A percentile compares a stretch with the other conserved stretches of the same genome.
These are phyloP conservation scores for Misopates orontium DNA, from an alignment of 257 asterid species.

Conservation along the genomic window DNA sequence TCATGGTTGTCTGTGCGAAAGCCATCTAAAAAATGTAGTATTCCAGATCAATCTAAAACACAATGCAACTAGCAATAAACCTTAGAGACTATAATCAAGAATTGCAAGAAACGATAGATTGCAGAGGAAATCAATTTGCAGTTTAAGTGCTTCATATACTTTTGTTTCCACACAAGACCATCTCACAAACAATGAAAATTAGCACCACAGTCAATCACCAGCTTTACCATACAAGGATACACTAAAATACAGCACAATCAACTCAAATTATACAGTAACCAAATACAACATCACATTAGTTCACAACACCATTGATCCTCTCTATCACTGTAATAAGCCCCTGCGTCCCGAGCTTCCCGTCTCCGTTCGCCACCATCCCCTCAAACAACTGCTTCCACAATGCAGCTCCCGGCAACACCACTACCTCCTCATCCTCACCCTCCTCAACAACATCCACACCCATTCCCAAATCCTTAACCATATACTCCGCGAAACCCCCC, in stretches of 20 bases:
- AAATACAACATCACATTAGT: background rate
- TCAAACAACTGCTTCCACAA: conserved; percentile 73
- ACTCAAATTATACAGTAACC: background rate
- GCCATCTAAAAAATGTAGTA: too few relatives aligned
- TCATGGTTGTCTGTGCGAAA: too few relatives aligned
- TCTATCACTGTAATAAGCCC: conserved; percentile 72
- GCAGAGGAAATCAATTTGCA: too few relatives aligned
- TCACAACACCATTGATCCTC: conserved; percentile 59
- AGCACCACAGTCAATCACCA: too few relatives aligned
- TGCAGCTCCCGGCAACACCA: conserved; percentile 84
- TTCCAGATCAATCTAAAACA: too few relatives aligned
- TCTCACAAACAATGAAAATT: too few relatives aligned
- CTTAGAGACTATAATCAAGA: too few relatives aligned
- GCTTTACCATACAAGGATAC: too few relatives aligned
- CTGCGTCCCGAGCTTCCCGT: conserved; percentile 74
- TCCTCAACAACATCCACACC: conserved; percentile 58
- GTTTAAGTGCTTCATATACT: too few relatives aligned
- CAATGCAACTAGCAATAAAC: too few relatives aligned
- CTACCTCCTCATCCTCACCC: conserved; percentile 40
- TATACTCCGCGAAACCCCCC: conserved; percentile 79
- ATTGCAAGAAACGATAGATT: too few relatives aligned
- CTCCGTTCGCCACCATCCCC: conserved; percentile 85
- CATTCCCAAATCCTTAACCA: conserved; percentile 95
- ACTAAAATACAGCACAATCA: background rate
- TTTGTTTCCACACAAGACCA: background rate